A percentile compares a stretch with the other conserved stretches of the same genome.
Conservation (phyloP, 495 filamentous ascomycete species). For the Xylaria curta region DNA sequence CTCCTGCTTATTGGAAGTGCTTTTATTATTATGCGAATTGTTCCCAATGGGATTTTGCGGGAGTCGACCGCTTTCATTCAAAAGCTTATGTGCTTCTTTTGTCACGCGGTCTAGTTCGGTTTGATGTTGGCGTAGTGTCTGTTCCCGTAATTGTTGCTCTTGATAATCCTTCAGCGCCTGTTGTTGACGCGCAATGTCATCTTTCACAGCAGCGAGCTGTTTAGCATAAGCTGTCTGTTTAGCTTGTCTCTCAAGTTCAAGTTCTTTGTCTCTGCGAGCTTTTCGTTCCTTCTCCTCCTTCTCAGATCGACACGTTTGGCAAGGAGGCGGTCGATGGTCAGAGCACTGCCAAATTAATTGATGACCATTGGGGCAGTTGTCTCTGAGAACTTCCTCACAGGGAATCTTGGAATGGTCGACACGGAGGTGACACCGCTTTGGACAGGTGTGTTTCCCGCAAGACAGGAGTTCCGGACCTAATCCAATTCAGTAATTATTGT, state of each 20-base stretch:
- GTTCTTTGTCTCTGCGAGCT: constrained; percentile 57
- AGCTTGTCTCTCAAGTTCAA: constrained; percentile 58
- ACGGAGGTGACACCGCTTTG: constrained; percentile 67
- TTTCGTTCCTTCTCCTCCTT: constrained; percentile 52
- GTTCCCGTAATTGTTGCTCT: constrained; percentile 53
- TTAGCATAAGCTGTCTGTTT: constrained; percentile 58
- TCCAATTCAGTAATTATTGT: not conserved
- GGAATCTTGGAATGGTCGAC: constrained; percentile 69
- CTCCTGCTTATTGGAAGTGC: not conserved
- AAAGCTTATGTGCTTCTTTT: constrained; percentile 34
- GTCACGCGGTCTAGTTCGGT: constrained; percentile 30
- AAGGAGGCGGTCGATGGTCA: constrained; percentile 40
- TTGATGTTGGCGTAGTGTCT: constrained; percentile 51
- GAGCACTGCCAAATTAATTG: constrained; percentile 41
- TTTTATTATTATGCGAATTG: not conserved
- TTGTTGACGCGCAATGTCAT: constrained; percentile 45
- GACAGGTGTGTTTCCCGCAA: constrained; percentile 69
- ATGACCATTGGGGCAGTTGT: constrained; percentile 62
- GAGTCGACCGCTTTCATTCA: not conserved
- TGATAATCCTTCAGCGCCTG: constrained; percentile 52
- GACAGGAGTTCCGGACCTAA: constrained; percentile 59
- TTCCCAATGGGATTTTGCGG: not conserved
- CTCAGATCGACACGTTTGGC: constrained; percentile 60
- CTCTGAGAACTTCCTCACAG: constrained; percentile 57
- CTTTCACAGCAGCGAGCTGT: constrained; percentile 60